Conservation (phyloP, 2,329 filamentous ascomycete species). For the Fusarium buharicum region DNA sequence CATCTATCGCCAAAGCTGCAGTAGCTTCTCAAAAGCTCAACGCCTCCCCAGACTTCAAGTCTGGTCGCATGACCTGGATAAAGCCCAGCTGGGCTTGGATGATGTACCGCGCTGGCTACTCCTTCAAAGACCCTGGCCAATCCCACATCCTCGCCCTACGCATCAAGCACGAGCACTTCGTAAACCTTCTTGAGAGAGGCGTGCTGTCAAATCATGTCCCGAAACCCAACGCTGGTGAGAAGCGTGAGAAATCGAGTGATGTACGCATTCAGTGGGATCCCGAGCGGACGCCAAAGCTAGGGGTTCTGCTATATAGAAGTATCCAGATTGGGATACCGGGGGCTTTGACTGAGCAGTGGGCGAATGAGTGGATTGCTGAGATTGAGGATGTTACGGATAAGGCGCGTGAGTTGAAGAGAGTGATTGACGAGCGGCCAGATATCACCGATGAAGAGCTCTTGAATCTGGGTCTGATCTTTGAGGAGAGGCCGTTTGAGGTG, state of each 20-base stretch:
- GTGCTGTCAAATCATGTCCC: conserved; percentile 48
- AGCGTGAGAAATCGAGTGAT: conserved; percentile 45
- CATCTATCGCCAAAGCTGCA: conserved; percentile 63
- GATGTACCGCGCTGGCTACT: conserved; percentile 71
- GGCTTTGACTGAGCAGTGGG: conserved; percentile 57
- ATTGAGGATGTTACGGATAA: conserved; percentile 69
- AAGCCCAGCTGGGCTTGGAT: conserved; percentile 73
- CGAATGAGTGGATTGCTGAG: conserved; percentile 61
- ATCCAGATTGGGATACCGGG: conserved; percentile 71
- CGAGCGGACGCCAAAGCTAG: conserved; percentile 61
- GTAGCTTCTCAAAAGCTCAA: conserved; percentile 62
- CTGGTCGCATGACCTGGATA: conserved; percentile 72
- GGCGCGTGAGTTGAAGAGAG: conserved; percentile 59
- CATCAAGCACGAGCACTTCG: conserved; percentile 63
- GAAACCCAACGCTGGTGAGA: conserved; percentile 5
- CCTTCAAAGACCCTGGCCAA: conserved; percentile 65
- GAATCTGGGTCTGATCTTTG: conserved; percentile 54
- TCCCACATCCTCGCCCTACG: conserved; percentile 66
- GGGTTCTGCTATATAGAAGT: conserved; percentile 61
- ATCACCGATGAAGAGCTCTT: conserved; percentile 52
- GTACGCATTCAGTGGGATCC: conserved; percentile 74
- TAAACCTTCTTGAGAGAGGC: conserved; percentile 55
- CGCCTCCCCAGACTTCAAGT: conserved; percentile 62
- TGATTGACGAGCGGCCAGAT: conserved; percentile 54
- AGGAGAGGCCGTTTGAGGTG: conserved; percentile 57